These are phyloP conservation scores for Microthlaspi erraticum DNA, from an alignment of 345 rosid species.

Conservation along the genomic window DNA sequence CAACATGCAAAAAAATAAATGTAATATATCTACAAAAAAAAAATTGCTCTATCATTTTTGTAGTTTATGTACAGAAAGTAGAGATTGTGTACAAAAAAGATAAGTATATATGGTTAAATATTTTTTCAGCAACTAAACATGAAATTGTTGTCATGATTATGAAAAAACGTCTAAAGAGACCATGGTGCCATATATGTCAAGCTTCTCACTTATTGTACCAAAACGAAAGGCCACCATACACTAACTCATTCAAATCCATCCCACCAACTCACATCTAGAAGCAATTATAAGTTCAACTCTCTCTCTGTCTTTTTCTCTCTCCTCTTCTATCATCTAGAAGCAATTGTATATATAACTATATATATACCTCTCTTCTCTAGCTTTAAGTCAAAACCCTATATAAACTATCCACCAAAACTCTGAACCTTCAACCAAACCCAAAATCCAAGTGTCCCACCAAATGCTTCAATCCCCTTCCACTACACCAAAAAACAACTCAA, in stretches of 20 bases:
- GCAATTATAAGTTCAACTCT: slow-evolving; percentile 53
- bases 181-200: slow-evolving; percentile 47
- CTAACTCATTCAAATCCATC: slow-evolving; percentile 78
- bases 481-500: slow-evolving; percentile 24
- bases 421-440: slow-evolving; percentile 47
- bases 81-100: not conserved
- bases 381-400: slow-evolving; percentile 46
- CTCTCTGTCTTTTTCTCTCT: slow-evolving; percentile 26
- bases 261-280: slow-evolving; percentile 99
- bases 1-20: not conserved
- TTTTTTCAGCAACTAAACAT: not conserved
- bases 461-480: slow-evolving; percentile 33
- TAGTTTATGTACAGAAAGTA: not conserved
- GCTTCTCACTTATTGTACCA: slow-evolving; percentile 48
- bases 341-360: slow-evolving; percentile 12
- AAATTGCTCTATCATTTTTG: not conserved
- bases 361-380: slow-evolving; percentile 12
- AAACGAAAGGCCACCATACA: slow-evolving; percentile 66
- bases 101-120: not conserved
- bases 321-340: slow-evolving; percentile 38
- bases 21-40: not conserved
- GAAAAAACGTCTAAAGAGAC: slow-evolving; percentile 14
- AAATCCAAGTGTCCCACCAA: slow-evolving; percentile 47
- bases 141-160: slow-evolving; percentile 16
- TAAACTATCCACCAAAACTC: slow-evolving; percentile 44